Conservation (phyloP, 768 basidiomycete species). For the Ramaria rubella region DNA sequence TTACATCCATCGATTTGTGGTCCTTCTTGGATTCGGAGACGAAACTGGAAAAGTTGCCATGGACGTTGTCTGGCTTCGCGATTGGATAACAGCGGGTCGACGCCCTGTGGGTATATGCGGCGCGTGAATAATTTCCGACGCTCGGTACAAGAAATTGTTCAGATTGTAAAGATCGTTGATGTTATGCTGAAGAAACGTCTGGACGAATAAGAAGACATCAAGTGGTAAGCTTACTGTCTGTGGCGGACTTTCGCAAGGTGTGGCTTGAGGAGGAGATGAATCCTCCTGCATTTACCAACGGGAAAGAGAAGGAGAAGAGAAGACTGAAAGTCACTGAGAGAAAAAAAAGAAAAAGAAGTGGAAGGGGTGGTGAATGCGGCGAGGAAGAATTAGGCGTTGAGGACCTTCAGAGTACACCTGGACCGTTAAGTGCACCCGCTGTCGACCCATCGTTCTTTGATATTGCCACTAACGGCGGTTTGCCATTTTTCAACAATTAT, state of each 20-base stretch:
- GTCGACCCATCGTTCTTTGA: conserved; percentile 59
- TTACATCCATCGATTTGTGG: conserved; percentile 92
- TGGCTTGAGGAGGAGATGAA: conserved; percentile 92
- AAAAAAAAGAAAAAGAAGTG: too few species aligned
- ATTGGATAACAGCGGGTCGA: conserved; percentile 96
- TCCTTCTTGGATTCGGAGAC: conserved; percentile 92
- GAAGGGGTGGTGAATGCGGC: conserved; percentile 25
- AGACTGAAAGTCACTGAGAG: conserved; percentile 5
- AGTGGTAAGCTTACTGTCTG: conserved; percentile 77
- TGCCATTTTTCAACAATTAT: too few species aligned
- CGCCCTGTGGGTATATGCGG: conserved; percentile 97
- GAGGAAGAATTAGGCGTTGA: conserved; percentile 16
- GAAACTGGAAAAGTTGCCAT: conserved; percentile 87
- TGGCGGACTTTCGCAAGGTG: conserved; percentile 84
- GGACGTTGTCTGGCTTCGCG: conserved; percentile 88
- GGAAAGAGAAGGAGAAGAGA: conserved; percentile 52
- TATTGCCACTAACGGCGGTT: too few species aligned
- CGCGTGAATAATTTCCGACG: conserved; percentile 96
- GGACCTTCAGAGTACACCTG: conserved; percentile 13
- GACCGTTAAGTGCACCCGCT: conserved; percentile 22
- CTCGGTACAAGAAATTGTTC: conserved; percentile 91
- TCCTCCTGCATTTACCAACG: conserved; percentile 82
- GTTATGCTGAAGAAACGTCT: conserved; percentile 88
- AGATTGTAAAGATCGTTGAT: conserved; percentile 99
- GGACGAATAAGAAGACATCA: conserved; percentile 86